Evolutionary conservation across 306 rosid species (phyloP).

Genomic region (Sicyos edulis): DNA sequence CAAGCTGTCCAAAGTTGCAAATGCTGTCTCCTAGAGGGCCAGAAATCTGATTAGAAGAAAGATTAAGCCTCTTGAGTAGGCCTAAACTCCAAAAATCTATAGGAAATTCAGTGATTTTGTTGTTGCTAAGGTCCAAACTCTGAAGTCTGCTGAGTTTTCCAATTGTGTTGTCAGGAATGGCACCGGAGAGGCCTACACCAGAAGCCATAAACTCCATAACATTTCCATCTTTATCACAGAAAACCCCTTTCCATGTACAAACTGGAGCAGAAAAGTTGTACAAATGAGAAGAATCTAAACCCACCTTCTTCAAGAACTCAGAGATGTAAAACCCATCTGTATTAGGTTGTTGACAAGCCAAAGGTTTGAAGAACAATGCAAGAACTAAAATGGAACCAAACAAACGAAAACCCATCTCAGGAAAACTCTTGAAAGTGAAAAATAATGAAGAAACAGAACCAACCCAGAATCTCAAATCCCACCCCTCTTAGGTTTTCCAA

Average conservation of each 20-base stretch:
- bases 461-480: slow-evolving; percentile 27
- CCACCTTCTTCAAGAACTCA: slow-evolving; percentile 59
- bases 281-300: slow-evolving; percentile 31
- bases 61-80: slow-evolving; percentile 55
- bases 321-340: slow-evolving; percentile 71
- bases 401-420: slow-evolving; percentile 57
- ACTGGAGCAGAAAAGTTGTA: slow-evolving; percentile 57
- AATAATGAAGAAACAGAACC: slow-evolving; percentile 12
- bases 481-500: slow-evolving; percentile 16
- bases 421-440: slow-evolving; percentile 21
- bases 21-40: no score
- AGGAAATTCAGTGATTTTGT: slow-evolving; percentile 64
- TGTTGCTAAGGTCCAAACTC: slow-evolving; percentile 72
- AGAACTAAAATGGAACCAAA: slow-evolving; percentile 54
- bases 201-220: slow-evolving; percentile 46
- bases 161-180: slow-evolving; percentile 69
- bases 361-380: slow-evolving; percentile 53
- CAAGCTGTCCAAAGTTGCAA: no score
- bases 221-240: slow-evolving; percentile 49
- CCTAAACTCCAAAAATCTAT: slow-evolving; percentile 88
- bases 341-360: slow-evolving; percentile 71
- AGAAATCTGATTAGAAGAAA: no score
- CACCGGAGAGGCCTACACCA: slow-evolving; percentile 62
- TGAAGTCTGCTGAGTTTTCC: slow-evolving; percentile 76
- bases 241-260: slow-evolving; percentile 75